These are phyloP conservation scores for Trichoderma sp. DNA, from an alignment of 2,329 filamentous ascomycete species.

Conservation along the genomic window DNA sequence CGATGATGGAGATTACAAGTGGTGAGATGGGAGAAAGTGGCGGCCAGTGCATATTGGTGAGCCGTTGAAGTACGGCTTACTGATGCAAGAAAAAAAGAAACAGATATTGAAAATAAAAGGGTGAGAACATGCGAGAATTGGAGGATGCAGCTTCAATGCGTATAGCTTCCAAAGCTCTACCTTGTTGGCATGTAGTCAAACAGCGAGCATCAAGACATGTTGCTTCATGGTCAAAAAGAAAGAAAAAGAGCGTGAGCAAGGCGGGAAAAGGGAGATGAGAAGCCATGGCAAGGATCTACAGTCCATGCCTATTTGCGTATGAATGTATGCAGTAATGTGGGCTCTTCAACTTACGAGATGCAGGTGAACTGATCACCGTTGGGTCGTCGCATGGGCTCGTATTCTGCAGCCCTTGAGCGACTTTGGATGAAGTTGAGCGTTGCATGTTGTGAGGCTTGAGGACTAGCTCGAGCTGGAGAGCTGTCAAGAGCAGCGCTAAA, in stretches of 20 bases:
- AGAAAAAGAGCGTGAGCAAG: background rate
- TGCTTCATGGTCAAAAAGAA: background rate
- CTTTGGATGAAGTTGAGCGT: background rate
- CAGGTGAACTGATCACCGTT: conserved; percentile 15
- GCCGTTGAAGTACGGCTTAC: background rate
- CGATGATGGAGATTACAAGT: conserved; percentile 7
- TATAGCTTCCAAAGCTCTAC: background rate
- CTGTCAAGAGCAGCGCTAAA: background rate
- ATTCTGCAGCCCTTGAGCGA: background rate
- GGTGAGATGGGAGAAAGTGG: background rate
- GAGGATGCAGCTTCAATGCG: background rate
- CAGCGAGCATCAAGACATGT: background rate
- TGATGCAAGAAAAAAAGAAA: background rate
- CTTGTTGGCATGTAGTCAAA: background rate
- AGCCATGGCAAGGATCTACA: background rate
- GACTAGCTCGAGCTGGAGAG: background rate
- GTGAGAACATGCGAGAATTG: background rate
- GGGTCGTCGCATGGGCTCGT: conserved; percentile 7
- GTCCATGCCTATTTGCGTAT: background rate
- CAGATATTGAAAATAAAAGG: background rate
- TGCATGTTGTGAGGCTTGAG: background rate
- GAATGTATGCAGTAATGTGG: conserved; percentile 4
- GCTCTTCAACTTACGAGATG: background rate
- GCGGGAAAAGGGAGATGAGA: background rate
- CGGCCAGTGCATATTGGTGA: conserved; percentile 8